Evolutionary conservation across 441 rosid genomes (phyloP).

Genomic region (Populus hybrid): DNA sequence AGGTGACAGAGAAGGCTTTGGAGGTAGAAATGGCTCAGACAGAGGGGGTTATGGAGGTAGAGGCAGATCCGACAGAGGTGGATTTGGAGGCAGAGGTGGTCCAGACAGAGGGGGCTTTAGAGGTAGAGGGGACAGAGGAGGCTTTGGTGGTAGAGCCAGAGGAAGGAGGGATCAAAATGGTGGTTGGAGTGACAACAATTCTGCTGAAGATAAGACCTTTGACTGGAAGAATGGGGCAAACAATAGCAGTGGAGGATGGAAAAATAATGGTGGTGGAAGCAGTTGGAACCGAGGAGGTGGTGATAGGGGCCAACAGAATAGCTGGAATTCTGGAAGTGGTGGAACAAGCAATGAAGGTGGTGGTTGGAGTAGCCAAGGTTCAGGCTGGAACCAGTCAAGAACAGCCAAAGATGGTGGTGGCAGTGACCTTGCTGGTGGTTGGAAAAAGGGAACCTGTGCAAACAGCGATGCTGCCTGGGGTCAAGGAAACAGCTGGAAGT

Average conservation of each 20-base stretch:
- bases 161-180: slow-evolving; percentile 39
- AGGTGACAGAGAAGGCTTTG: too few relatives aligned
- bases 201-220: slow-evolving; percentile 30
- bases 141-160: too few relatives aligned
- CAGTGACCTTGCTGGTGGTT: slow-evolving; percentile 13
- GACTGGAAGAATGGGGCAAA: slow-evolving; percentile 40
- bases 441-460: slow-evolving; percentile 22
- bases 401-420: slow-evolving; percentile 1
- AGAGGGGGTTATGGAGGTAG: too few relatives aligned
- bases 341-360: slow-evolving; percentile 18
- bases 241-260: slow-evolving; percentile 26
- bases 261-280: slow-evolving; percentile 17
- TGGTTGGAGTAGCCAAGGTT: slow-evolving; percentile 22
- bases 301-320: slow-evolving; percentile 11
- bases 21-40: too few relatives aligned
- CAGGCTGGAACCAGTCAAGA: slow-evolving; percentile 16
- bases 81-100: too few relatives aligned
- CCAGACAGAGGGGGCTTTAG: too few relatives aligned
- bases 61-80: too few relatives aligned
- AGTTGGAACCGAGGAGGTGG: slow-evolving; percentile 33
- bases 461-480: slow-evolving; percentile 12
- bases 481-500: slow-evolving; percentile 10
- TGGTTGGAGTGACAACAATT: slow-evolving; percentile 30
- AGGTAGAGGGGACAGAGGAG: too few relatives aligned
- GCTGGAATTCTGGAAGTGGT: slow-evolving; percentile 31